These are phyloP conservation scores for Sphagnurus paluster DNA, from an alignment of 1,284 basidiomycete species.

Conservation along the genomic window DNA sequence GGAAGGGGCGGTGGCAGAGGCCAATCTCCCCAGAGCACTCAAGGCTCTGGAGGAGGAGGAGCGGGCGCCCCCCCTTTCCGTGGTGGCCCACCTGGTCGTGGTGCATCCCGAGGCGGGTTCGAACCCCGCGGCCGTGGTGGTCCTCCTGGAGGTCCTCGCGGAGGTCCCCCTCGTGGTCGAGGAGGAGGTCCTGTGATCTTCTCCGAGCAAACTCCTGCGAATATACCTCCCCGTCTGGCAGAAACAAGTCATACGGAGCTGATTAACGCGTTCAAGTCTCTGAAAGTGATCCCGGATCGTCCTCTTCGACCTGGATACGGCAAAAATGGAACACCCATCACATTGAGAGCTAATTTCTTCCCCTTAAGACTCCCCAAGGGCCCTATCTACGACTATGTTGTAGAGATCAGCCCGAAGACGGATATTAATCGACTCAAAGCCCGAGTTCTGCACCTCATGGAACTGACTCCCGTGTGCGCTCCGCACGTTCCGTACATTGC, in stretches of 20 bases:
- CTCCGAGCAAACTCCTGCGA: constrained; percentile 37
- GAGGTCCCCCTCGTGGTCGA: constrained; percentile 22
- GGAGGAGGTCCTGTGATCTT: constrained; percentile 40
- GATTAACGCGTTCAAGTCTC: constrained; percentile 45
- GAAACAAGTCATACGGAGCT: constrained; percentile 42
- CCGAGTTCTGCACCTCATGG: constrained; percentile 62
- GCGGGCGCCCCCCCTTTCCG: constrained; percentile 19
- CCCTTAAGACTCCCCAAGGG: constrained; percentile 50
- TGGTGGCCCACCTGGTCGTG: constrained; percentile 19
- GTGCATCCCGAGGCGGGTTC: constrained; percentile 19
- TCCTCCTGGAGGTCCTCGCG: constrained; percentile 23
- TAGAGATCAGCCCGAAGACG: constrained; percentile 54
- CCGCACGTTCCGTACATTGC: constrained; percentile 50
- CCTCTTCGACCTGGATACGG: constrained; percentile 71
- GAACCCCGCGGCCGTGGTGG: constrained; percentile 22
- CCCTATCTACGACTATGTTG: constrained; percentile 58
- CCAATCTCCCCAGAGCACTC: constrained; percentile 15
- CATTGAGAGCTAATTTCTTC: constrained; percentile 70
- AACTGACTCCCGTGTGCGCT: constrained; percentile 40
- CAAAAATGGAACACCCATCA: constrained; percentile 50
- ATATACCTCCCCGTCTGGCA: constrained; percentile 44
- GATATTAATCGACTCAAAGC: constrained; percentile 46
- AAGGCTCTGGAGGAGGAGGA: constrained; percentile 18
- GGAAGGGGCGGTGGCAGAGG: constrained; percentile 22
- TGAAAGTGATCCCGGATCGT: constrained; percentile 39